Conservation (phyloP, 441 rosid genomes). For the Pelargonium exstipulatum region DNA sequence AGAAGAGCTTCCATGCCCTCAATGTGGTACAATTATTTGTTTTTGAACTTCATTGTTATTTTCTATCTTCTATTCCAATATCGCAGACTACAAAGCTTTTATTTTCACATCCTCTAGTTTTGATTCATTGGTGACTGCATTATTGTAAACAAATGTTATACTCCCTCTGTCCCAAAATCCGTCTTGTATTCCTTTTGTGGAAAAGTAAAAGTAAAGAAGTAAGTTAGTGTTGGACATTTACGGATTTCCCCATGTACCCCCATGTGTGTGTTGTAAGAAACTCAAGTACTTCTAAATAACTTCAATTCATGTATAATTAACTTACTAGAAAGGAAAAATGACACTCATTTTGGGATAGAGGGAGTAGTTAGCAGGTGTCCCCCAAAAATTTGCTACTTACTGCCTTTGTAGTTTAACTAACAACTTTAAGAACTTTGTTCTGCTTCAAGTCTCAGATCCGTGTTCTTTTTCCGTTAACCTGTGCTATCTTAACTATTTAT, state of each 20-base stretch:
- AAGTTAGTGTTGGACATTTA: no score
- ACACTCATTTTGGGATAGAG: no score
- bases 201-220: no score
- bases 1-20: conserved; percentile 55
- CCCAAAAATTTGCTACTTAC: not conserved
- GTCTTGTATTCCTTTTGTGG: no score
- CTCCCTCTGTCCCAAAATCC: no score
- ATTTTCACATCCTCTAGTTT: not conserved
- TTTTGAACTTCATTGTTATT: not conserved
- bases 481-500: conserved; percentile 19
- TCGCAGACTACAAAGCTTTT: not conserved
- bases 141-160: not conserved
- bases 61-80: not conserved
- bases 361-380: not conserved
- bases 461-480: not conserved
- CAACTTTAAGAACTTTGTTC: not conserved
- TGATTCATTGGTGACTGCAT: not conserved
- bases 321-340: not conserved
- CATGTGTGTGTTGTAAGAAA: no score
- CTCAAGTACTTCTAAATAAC: no score
- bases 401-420: not conserved
- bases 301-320: no score
- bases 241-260: no score
- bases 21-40: conserved; percentile 57
- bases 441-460: conserved; percentile 4